phyloP scores from a whole-genome alignment of 1,284 basidiomycete genomes.

The Rhodotorula sp. region DNA sequence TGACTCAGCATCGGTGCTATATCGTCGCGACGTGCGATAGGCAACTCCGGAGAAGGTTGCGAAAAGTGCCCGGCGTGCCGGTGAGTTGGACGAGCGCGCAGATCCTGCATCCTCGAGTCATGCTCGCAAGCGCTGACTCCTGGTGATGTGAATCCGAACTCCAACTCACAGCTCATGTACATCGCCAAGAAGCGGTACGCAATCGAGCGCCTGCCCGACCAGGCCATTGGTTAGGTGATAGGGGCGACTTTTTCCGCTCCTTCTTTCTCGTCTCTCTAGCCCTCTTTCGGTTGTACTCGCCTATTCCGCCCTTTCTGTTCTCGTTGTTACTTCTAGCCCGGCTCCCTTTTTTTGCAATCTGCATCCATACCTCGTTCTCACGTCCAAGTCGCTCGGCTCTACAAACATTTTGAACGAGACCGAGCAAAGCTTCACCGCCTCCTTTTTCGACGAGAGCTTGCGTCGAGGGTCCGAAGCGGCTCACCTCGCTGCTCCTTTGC shows the following conservation, averaged over 20 bases:
- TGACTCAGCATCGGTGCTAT: slow-evolving; percentile 92
- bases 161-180: slow-evolving; percentile 72
- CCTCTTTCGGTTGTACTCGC: background rate
- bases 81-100: slow-evolving; percentile 18
- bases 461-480: background rate
- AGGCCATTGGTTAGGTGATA: slow-evolving; percentile 57
- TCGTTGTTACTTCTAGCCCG: background rate
- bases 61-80: slow-evolving; percentile 91
- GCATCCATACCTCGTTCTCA: no score
- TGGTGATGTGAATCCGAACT: no score
- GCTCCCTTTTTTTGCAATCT: no score
- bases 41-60: slow-evolving; percentile 84
- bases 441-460: background rate
- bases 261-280: background rate
- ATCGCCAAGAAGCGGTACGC: slow-evolving; percentile 86
- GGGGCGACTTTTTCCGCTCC: background rate
- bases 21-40: slow-evolving; percentile 98
- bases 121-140: background rate
- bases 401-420: no score
- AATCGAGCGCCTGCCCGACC: slow-evolving; percentile 88
- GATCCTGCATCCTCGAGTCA: background rate
- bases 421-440: background rate
- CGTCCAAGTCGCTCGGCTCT: no score
- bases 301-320: background rate
- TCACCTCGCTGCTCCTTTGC: no score